These are phyloP conservation scores for Cornus kousa DNA, from an alignment of 148 eudicot genomes.

Conservation along the genomic window DNA sequence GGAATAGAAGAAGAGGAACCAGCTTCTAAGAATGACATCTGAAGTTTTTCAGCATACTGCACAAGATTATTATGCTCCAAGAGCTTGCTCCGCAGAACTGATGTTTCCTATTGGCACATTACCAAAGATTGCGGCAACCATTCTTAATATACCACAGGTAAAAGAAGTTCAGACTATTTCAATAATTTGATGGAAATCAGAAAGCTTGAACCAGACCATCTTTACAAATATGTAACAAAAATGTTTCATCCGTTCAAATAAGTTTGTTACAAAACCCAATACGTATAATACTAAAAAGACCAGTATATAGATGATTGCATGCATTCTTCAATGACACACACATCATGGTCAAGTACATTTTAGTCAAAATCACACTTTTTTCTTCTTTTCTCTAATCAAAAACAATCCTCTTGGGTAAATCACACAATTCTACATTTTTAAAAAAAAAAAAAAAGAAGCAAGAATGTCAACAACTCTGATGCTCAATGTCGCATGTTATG, in stretches of 20 bases:
- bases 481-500: too few relatives aligned
- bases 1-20: constrained; percentile 40
- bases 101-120: constrained; percentile 55
- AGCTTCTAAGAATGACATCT: constrained; percentile 44
- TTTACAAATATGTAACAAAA: not conserved
- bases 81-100: constrained; percentile 69
- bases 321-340: not conserved
- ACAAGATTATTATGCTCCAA: constrained; percentile 63
- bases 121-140: not conserved
- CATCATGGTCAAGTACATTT: too few relatives aligned
- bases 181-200: not conserved
- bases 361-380: too few relatives aligned
- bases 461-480: too few relatives aligned
- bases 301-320: too few relatives aligned
- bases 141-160: constrained; percentile 2
- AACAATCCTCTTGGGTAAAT: too few relatives aligned
- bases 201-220: not conserved
- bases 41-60: constrained; percentile 54
- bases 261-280: not conserved
- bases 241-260: not conserved
- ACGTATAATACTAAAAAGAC: not conserved
- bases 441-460: too few relatives aligned
- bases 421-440: too few relatives aligned
- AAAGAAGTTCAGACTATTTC: not conserved
- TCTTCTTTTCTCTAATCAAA: too few relatives aligned